These are phyloP conservation scores for Pistacia vera DNA, from an alignment of 345 rosid species.

Conservation along the genomic window DNA sequence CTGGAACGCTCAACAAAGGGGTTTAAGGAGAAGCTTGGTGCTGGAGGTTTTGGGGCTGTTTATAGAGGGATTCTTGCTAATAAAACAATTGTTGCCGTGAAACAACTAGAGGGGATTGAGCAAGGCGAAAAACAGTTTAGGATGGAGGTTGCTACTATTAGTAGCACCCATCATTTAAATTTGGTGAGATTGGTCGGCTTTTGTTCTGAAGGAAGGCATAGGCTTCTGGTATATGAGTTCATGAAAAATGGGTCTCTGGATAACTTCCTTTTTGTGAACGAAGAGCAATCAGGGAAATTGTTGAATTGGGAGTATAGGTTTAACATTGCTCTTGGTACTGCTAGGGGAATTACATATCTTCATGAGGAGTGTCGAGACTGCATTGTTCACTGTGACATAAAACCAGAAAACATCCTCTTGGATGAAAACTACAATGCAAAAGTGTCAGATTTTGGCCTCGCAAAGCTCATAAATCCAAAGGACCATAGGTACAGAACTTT, in stretches of 20 bases:
- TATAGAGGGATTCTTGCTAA: slow-evolving; percentile 51
- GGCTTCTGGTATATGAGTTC: slow-evolving; percentile 62
- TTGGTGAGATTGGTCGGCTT: slow-evolving; percentile 61
- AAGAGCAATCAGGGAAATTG: slow-evolving; percentile 26
- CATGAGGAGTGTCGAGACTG: slow-evolving; percentile 63
- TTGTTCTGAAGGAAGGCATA: slow-evolving; percentile 55
- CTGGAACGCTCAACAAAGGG: slow-evolving; percentile 46
- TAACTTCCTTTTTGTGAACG: slow-evolving; percentile 41
- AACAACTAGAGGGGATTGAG: slow-evolving; percentile 51
- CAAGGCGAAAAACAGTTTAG: slow-evolving; percentile 58
- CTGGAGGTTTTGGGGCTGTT: slow-evolving; percentile 60
- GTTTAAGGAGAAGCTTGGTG: slow-evolving; percentile 55
- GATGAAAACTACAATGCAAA: slow-evolving; percentile 51
- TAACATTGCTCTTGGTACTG: slow-evolving; percentile 55
- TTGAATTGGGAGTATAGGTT: slow-evolving; percentile 52
- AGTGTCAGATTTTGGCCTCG: slow-evolving; percentile 61
- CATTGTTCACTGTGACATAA: slow-evolving; percentile 53
- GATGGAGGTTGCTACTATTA: slow-evolving; percentile 56
- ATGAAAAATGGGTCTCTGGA: slow-evolving; percentile 62
- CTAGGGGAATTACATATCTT: slow-evolving; percentile 57
- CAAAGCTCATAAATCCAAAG: slow-evolving; percentile 40
- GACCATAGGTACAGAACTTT: slow-evolving; percentile 34
- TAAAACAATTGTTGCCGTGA: slow-evolving; percentile 47
- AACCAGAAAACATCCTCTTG: slow-evolving; percentile 65
- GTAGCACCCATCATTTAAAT: slow-evolving; percentile 70